These are phyloP conservation scores for Chalciporus sp. DNA, from an alignment of 1,284 basidiomycete genomes.

Conservation along the genomic window DNA sequence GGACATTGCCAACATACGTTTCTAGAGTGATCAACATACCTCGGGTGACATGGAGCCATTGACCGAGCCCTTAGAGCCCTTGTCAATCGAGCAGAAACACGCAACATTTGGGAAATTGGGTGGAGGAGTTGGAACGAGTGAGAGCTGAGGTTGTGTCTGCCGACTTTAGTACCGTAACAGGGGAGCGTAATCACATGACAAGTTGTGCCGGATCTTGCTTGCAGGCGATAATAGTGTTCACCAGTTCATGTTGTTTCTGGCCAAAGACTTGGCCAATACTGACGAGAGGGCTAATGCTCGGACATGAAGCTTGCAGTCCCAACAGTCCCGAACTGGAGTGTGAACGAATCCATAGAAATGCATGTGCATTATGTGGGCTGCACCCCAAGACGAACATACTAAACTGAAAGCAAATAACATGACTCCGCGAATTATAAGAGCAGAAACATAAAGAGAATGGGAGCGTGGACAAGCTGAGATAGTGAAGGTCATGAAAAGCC, in stretches of 20 bases:
- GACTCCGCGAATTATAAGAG: constrained; percentile 23
- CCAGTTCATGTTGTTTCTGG: too few species aligned
- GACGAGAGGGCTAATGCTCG: too few species aligned
- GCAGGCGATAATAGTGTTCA: too few species aligned
- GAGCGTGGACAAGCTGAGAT: constrained; percentile 16
- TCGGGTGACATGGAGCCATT: constrained; percentile 1
- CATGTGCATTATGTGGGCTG: constrained; percentile 25
- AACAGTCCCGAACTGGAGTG: too few species aligned
- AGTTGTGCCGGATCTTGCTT: background rate
- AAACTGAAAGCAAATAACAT: constrained; percentile 21
- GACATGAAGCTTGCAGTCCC: too few species aligned
- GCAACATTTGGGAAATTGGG: constrained; percentile 22
- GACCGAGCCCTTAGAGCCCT: constrained; percentile 10
- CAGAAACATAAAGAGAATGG: constrained; percentile 14
- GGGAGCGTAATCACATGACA: constrained; percentile 27
- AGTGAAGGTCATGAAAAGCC: constrained; percentile 22
- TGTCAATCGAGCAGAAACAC: constrained; percentile 20
- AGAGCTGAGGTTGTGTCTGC: background rate
- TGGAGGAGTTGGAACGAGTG: background rate
- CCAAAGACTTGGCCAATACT: too few species aligned
- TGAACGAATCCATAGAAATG: constrained; percentile 17
- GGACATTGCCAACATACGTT: background rate
- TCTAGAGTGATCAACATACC: constrained; percentile 14
- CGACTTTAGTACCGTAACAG: constrained; percentile 1
- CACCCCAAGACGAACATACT: constrained; percentile 23